Percentiles rank a stretch among this genome's conserved stretches.
Conservation (phyloP, 306 rosid species). For the Lithocarpus polystachyus region DNA sequence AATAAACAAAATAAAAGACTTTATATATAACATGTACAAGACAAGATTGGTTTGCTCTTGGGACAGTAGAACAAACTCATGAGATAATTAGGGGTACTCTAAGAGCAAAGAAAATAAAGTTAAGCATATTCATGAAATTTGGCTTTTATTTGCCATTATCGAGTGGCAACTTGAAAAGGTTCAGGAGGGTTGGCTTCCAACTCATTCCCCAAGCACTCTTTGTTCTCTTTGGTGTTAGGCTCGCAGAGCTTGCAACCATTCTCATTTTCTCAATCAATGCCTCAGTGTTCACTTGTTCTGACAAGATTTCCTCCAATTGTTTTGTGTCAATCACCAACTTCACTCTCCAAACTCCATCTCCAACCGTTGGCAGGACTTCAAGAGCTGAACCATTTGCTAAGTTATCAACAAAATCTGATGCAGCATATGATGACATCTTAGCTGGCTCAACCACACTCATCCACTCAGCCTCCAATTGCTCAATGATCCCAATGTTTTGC, state of each 20-base stretch:
- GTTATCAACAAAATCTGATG: slow-evolving; percentile 39
- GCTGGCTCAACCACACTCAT: slow-evolving; percentile 8
- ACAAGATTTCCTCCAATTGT: slow-evolving; percentile 56
- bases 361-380: slow-evolving; percentile 53
- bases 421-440: slow-evolving; percentile 9
- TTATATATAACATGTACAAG: too few relatives aligned
- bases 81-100: too few relatives aligned
- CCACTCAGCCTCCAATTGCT: slow-evolving; percentile 12
- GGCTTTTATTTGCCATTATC: background rate
- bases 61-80: too few relatives aligned
- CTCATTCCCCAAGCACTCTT: slow-evolving; percentile 37
- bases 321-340: slow-evolving; percentile 57
- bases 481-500: background rate
- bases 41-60: too few relatives aligned
- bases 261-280: slow-evolving; percentile 71
- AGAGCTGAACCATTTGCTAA: slow-evolving; percentile 42
- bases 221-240: slow-evolving; percentile 35
- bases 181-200: slow-evolving; percentile 39
- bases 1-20: too few relatives aligned
- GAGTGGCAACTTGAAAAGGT: background rate
- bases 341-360: slow-evolving; percentile 65
- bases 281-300: slow-evolving; percentile 60
- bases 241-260: slow-evolving; percentile 51
- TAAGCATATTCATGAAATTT: background rate
- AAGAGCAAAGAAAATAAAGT: background rate